Base-by-base conservation (phyloP, 768 basidiomycete species). In the Termitomyces titanicus region DNA sequence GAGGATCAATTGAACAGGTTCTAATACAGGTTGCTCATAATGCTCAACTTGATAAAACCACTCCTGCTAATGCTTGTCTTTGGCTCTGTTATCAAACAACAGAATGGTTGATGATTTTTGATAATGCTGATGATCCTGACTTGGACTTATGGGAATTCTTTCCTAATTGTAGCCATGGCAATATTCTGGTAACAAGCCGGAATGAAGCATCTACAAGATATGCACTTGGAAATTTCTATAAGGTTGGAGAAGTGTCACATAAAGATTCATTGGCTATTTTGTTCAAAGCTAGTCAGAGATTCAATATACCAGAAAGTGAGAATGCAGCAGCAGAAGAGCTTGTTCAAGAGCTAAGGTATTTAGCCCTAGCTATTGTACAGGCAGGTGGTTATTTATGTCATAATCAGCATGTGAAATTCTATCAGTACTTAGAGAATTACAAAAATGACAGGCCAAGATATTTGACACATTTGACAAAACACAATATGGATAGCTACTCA, bases 121-220 rank as follows among this genome's bases (percentile, higher is more conserved):
- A 55, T 17, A 55, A 55, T 43, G 46, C 54, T 20, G 46, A 55
- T 47, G 38, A 55, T 37, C 12, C 22, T 10, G 35, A 22, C 2
- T 2, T 55, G 2, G 22, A 55, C 24, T 31, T 55, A 3, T 25
- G 8, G 8, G 1, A 35, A 22, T 44, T 6, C 20, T 43, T 55
- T 5, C 54, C 54, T 42, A 12, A 5, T 0, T 43, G 47, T 24
- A 6, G 6, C 4, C 39, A 55, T 44, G 54, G 54, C 13, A 55
- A 49, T 35, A 50, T 55, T 12, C 27, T 55, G 11, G 35, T 55
- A 25, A 55, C 54, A 25, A 55, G 38, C 4, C 27, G 54, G 7
- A 43, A 49, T 37, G n/a, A 27, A 17, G 25, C 24, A 37, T 44
- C 22, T 9, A 17, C 24, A n/a, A 33, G 3, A 1, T 22, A 43